Evolutionary conservation across 768 basidiomycete species (phyloP).

Genomic region (Lepiota venenata): DNA sequence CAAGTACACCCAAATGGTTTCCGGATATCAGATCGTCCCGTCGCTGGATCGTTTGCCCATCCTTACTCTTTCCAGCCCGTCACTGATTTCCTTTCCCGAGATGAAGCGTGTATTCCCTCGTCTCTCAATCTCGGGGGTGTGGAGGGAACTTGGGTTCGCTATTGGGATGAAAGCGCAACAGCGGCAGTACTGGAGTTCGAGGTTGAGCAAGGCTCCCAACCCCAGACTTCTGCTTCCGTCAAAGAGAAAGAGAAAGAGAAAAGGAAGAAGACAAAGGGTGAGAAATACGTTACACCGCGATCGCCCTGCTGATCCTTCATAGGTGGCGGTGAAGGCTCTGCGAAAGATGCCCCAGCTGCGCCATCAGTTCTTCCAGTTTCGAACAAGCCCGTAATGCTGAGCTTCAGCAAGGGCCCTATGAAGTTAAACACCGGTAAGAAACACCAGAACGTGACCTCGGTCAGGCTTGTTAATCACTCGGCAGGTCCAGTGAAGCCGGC

Average conservation of each 20-base stretch:
- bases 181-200: conserved; percentile 76
- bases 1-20: conserved; percentile 91
- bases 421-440: conserved; percentile 29
- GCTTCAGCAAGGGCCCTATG: conserved; percentile 54
- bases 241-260: conserved; percentile 47
- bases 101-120: conserved; percentile 72
- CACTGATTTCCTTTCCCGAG: conserved; percentile 67
- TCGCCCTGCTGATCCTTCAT: not conserved
- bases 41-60: conserved; percentile 92
- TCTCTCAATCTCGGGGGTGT: conserved; percentile 67
- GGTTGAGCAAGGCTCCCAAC: conserved; percentile 55
- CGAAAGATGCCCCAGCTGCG: conserved; percentile 34
- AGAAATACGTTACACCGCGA: not conserved
- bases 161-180: conserved; percentile 90
- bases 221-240: conserved; percentile 13
- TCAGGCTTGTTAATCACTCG: not conserved
- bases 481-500: conserved; percentile 11
- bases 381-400: conserved; percentile 79
- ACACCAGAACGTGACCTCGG: not conserved
- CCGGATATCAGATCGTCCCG: conserved; percentile 83
- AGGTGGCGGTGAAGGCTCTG: conserved; percentile 20
- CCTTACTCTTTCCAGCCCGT: conserved; percentile 86
- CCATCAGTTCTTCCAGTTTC: conserved; percentile 72
- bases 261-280: conserved; percentile 58
- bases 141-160: conserved; percentile 74